phyloP scores from a whole-genome alignment of 106 monocot species.

The Dioscorea zingiberensis region DNA sequence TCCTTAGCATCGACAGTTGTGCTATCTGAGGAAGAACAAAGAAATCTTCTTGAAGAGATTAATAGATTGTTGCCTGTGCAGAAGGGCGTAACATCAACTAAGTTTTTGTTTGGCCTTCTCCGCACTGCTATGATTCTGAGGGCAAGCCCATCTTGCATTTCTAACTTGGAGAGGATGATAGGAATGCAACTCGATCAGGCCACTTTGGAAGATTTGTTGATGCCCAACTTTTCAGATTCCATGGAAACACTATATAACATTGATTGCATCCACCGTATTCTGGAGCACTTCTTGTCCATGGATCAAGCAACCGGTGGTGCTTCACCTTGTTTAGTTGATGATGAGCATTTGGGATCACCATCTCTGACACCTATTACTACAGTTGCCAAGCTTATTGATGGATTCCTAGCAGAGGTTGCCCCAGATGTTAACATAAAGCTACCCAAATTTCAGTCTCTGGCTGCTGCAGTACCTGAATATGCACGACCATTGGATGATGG shows the following conservation, averaged over 20 bases:
- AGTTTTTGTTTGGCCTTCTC: conserved; percentile 11
- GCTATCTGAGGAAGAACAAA: conserved; percentile 8
- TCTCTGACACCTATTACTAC: conserved; percentile 6
- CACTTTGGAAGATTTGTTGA: conserved; percentile 8
- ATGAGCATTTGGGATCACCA: conserved; percentile 7
- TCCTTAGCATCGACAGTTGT: not conserved
- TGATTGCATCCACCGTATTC: conserved; percentile 9
- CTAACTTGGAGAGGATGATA: conserved; percentile 8
- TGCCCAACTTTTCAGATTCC: conserved; percentile 8
- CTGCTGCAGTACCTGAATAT: conserved; percentile 11
- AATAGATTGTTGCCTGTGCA: not conserved
- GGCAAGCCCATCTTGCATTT: not conserved
- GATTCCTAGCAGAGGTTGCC: conserved; percentile 6
- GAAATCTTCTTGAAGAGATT: conserved; percentile 8
- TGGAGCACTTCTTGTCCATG: conserved; percentile 8
- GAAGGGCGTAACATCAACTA: conserved; percentile 8
- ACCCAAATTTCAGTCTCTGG: conserved; percentile 7
- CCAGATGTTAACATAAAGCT: conserved; percentile 12
- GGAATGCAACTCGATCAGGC: conserved; percentile 14
- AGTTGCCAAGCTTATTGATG: conserved; percentile 13
- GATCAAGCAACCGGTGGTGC: conserved; percentile 10
- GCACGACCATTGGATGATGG: conserved; percentile 13
- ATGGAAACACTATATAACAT: conserved; percentile 11
- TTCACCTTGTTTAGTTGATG: conserved; percentile 10
- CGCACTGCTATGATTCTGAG: conserved; percentile 12